Evolutionary conservation across 768 basidiomycete species (phyloP), one percentile per base, ranked within the genome.

Genomic region (Lentinula boryana): DNA sequence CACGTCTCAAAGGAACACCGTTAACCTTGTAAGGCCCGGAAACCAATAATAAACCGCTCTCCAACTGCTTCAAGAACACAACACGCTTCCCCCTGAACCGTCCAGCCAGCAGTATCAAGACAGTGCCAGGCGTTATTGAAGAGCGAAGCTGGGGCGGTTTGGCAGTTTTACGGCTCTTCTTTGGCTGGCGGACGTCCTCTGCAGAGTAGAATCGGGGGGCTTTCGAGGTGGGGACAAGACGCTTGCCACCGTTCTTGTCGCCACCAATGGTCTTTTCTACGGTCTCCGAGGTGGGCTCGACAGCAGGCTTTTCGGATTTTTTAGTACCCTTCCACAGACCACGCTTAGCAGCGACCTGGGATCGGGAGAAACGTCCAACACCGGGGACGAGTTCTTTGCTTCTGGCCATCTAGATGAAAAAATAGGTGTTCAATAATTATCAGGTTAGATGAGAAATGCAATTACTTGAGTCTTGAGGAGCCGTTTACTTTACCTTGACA

Each of bases 11-110:
- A 68, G 97, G 97, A 50, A 99, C 96, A 73, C 97, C 97, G 77
- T 99, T 99, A 74, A 98, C 74, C 84, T 94, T 96, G 86, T 86
- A 98, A 52, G 97, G 97, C 60, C 97, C 97, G 41, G 95, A 94
- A 68, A 99, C 94, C 76, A 99, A 82, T 70, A 99, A 78, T 70
- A 99, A 77, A 58, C 97, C 97, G 64, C 89, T 89, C 68, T 84
- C 83, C 74, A 98, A 78, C 81, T 95, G 94, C 85, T 97, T 97
- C 80, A 99, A 80, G 79, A 93, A 96, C 61, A 99, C 95, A 65
- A 99, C 97, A 59, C 97, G 87, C 86, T 98, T 98, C 65, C 96
- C 96, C 66, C 92, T 82, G 91, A 93, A 98, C 71, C 95, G 91
- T 70, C 97, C 97, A 63, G 97, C 96, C 69, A 99, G 87, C 68